A percentile compares a stretch with the other conserved stretches of the same genome.
Evolutionary conservation across 2,329 filamentous ascomycete genomes (phyloP).

Genomic region (Drechslera avenae): DNA sequence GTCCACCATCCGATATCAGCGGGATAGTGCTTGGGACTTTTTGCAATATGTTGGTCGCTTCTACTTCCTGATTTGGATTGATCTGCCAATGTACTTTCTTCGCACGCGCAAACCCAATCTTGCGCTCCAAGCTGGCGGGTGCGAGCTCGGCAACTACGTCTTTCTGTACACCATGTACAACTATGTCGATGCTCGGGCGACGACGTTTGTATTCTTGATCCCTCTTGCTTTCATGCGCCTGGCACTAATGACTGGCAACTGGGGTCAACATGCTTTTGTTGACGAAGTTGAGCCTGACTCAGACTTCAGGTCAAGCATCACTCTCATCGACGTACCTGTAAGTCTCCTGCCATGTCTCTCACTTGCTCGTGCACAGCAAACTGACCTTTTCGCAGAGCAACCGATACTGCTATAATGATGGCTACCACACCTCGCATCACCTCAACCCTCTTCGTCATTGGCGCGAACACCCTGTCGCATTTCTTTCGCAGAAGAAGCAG

Average conservation of each 20-base stretch:
- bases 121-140: constrained; percentile 63
- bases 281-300: constrained; percentile 76
- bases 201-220: constrained; percentile 68
- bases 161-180: constrained; percentile 59
- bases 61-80: constrained; percentile 74
- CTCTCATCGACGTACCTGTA: constrained; percentile 77
- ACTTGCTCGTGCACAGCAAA: no score
- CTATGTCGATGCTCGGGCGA: constrained; percentile 58
- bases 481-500: constrained; percentile 69
- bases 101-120: constrained; percentile 62
- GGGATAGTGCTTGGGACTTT: constrained; percentile 70
- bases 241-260: constrained; percentile 81
- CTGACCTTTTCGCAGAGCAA: constrained; percentile 64
- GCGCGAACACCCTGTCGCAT: constrained; percentile 77
- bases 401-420: constrained; percentile 81
- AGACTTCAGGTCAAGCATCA: constrained; percentile 79
- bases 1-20: constrained; percentile 76
- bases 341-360: constrained; percentile 38
- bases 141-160: constrained; percentile 61
- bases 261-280: constrained; percentile 83
- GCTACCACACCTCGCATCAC: constrained; percentile 81
- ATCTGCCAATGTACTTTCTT: constrained; percentile 75
- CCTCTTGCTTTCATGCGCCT: constrained; percentile 70
- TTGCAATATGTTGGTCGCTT: constrained; percentile 75
- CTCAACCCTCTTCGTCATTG: constrained; percentile 79